Evolutionary conservation across 208 protist genomes (phyloP).

Genomic region (Wallacemonas collosoma): DNA sequence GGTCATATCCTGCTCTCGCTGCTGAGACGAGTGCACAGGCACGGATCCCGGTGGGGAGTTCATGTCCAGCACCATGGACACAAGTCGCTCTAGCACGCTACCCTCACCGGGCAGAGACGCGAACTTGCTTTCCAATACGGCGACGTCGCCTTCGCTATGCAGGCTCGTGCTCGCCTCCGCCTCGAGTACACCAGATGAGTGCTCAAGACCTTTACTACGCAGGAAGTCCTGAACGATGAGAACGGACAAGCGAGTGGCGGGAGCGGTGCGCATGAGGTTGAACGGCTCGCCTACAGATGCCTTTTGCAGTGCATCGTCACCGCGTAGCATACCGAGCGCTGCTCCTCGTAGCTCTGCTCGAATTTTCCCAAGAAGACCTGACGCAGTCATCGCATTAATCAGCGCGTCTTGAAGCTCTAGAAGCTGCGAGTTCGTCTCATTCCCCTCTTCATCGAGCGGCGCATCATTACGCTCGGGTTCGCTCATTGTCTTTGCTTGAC

Average conservation of each 20-base stretch:
- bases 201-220: constrained; percentile 37
- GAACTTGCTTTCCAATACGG: neutral
- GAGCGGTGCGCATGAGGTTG: constrained; percentile 21
- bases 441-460: constrained; percentile 39
- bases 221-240: constrained; percentile 82
- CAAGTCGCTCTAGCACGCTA: constrained; percentile 37
- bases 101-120: constrained; percentile 27
- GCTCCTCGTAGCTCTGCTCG: constrained; percentile 74
- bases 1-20: constrained; percentile 1
- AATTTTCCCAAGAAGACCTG: constrained; percentile 69
- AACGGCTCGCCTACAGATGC: constrained; percentile 41
- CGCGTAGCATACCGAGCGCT: constrained; percentile 65
- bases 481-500: constrained; percentile 17
- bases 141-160: constrained; percentile 15
- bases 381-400: constrained; percentile 55
- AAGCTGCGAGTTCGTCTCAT: constrained; percentile 70
- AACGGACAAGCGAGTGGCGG: constrained; percentile 42
- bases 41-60: neutral
- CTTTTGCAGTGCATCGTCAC: constrained; percentile 48
- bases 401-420: constrained; percentile 78
- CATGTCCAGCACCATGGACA: constrained; percentile 13
- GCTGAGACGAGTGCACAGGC: neutral
- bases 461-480: constrained; percentile 21
- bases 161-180: constrained; percentile 45
- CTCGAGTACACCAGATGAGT: constrained; percentile 70